Percentiles rank a stretch among this genome's conserved stretches.
Evolutionary conservation across 2,329 filamentous ascomycete genomes (phyloP).

Genomic region (Xylaria sp.): DNA sequence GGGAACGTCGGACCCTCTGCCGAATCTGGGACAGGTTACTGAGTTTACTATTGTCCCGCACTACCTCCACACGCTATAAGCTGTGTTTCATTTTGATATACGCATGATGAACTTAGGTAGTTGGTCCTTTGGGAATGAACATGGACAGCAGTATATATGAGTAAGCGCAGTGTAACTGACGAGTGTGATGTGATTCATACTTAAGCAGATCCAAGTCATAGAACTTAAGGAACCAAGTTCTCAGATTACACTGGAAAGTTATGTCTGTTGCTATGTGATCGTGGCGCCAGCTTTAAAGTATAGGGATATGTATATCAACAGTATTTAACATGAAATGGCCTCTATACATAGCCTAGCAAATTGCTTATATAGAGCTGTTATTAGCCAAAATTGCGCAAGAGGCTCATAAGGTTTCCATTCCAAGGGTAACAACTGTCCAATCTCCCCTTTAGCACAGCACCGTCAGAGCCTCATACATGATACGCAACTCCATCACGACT

Average conservation of each 20-base stretch:
- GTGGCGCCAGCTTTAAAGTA: neutral
- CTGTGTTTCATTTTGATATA: neutral
- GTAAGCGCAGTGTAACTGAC: neutral
- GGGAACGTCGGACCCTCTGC: conserved; percentile 12
- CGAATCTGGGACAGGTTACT: conserved; percentile 2
- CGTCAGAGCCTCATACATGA: neutral
- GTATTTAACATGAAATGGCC: neutral
- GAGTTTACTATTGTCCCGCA: conserved; percentile 4
- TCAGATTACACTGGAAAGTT: neutral
- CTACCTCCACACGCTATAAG: conserved; percentile 10
- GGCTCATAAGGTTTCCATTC: neutral
- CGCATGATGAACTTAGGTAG: neutral
- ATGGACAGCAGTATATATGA: neutral
- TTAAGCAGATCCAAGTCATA: neutral
- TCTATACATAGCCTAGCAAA: neutral
- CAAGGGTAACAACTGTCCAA: neutral
- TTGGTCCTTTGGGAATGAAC: neutral
- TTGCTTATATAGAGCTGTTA: neutral
- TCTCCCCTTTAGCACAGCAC: neutral
- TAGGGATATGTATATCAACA: neutral
- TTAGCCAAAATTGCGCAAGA: neutral
- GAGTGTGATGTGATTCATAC: neutral
- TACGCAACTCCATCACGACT: too few relatives aligned
- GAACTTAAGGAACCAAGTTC: neutral
- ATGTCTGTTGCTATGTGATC: neutral